Evolutionary conservation across 179 eudicot genomes (phyloP).

Genomic region (Sideroxylon spinosum): DNA sequence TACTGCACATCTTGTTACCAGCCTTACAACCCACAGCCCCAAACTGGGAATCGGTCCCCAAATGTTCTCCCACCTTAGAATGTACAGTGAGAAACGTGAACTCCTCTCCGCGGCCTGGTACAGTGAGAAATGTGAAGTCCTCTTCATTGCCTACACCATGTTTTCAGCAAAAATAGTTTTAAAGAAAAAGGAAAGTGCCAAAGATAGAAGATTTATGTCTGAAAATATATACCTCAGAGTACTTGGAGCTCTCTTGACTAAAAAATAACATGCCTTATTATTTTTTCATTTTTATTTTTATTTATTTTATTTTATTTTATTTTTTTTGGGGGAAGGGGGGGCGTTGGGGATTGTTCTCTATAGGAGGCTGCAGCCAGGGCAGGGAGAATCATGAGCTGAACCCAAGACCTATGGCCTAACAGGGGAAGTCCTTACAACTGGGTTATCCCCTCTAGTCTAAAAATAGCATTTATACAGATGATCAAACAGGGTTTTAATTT

Average conservation of each 20-base stretch:
- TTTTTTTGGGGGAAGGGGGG: no score
- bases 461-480: no score
- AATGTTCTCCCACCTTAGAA: constrained; percentile 36
- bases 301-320: no score
- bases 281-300: no score
- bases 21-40: constrained; percentile 56
- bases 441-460: no score
- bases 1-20: constrained; percentile 62
- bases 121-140: constrained; percentile 2
- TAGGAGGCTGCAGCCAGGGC: no score
- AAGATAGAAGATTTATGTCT: background rate
- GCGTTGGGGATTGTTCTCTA: no score
- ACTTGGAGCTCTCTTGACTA: background rate
- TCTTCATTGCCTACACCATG: constrained; percentile 31
- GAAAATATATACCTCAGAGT: background rate
- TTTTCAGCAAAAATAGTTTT: background rate
- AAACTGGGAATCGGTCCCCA: constrained; percentile 31
- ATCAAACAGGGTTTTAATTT: no score
- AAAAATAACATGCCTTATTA: no score
- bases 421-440: no score
- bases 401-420: no score
- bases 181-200: background rate
- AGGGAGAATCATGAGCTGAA: no score
- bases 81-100: constrained; percentile 18
- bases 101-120: background rate